phyloP scores from a whole-genome alignment of 2,329 filamentous ascomycete genomes.

The Colletotrichum sidae region DNA sequence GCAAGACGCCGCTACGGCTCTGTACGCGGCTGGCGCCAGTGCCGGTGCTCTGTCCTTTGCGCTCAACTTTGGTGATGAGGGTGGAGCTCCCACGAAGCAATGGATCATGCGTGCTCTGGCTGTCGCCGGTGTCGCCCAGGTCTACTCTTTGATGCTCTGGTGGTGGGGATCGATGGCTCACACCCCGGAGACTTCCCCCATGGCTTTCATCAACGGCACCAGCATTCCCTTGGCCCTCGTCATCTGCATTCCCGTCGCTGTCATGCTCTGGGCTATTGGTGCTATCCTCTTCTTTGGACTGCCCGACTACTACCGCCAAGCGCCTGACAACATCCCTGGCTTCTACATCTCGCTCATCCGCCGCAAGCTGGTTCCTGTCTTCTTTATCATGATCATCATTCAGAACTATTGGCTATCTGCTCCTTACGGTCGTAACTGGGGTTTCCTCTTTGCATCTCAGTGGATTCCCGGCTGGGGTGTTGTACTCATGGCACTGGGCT shows the following conservation, averaged over 20 bases:
- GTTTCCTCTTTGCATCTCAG: conserved; percentile 69
- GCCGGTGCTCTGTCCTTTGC: conserved; percentile 75
- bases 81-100: conserved; percentile 69
- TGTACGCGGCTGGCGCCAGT: conserved; percentile 72
- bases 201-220: conserved; percentile 45
- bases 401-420: conserved; percentile 77
- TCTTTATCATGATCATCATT: conserved; percentile 71
- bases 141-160: conserved; percentile 74
- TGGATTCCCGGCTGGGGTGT: conserved; percentile 68
- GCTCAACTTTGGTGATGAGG: conserved; percentile 75
- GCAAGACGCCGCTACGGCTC: conserved; percentile 69
- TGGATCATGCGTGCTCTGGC: conserved; percentile 76
- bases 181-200: conserved; percentile 30
- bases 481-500: conserved; percentile 65
- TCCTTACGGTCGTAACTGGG: conserved; percentile 76
- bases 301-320: conserved; percentile 74
- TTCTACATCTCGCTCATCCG: conserved; percentile 73
- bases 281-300: conserved; percentile 69
- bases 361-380: conserved; percentile 75
- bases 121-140: conserved; percentile 75
- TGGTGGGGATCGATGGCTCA: conserved; percentile 65
- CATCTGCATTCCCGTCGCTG: conserved; percentile 67
- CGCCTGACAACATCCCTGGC: conserved; percentile 71
- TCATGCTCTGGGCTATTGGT: conserved; percentile 68
- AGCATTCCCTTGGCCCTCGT: conserved; percentile 49